A percentile compares a stretch with the other conserved stretches of the same genome.
These are phyloP conservation scores for Leucoagaricus sp. DNA, from an alignment of 1,284 basidiomycete genomes.

Conservation along the genomic window DNA sequence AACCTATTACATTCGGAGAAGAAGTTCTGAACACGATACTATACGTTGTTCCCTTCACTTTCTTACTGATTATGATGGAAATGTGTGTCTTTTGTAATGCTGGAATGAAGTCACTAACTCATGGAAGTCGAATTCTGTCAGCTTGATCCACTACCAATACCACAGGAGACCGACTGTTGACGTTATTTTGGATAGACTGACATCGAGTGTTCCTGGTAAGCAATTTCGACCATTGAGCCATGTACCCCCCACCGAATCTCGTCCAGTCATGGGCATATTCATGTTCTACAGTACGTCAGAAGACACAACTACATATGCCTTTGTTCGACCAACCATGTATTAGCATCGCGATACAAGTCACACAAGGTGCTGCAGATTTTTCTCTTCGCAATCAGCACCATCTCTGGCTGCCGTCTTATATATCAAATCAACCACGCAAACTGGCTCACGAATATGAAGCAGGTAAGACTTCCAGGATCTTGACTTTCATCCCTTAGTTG, in stretches of 20 bases:
- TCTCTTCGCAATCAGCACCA: constrained; percentile 59
- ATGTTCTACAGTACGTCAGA: constrained; percentile 71
- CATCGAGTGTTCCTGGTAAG: constrained; percentile 69
- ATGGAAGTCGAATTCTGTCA: constrained; percentile 30
- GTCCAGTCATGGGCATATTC: constrained; percentile 66
- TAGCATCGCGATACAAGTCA: constrained; percentile 67
- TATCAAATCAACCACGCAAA: constrained; percentile 68
- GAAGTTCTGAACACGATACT: constrained; percentile 66
- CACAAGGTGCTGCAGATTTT: constrained; percentile 50
- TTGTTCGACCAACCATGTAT: constrained; percentile 1
- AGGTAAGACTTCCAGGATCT: constrained; percentile 44
- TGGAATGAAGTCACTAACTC: constrained; percentile 3
- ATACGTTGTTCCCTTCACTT: constrained; percentile 70
- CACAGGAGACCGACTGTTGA: constrained; percentile 51
- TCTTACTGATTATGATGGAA: constrained; percentile 73
- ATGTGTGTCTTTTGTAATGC: constrained; percentile 51
- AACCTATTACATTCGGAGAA: constrained; percentile 54
- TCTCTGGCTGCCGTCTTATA: constrained; percentile 62
- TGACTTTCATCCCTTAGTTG: not conserved
- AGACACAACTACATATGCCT: constrained; percentile 6
- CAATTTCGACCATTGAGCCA: constrained; percentile 17
- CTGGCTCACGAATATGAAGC: constrained; percentile 69
- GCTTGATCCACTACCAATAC: constrained; percentile 77
- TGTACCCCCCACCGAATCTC: constrained; percentile 12
- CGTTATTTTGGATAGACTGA: constrained; percentile 53